These are phyloP conservation scores for Clarireedia hainanense DNA, from an alignment of 2,329 filamentous ascomycete genomes.

Conservation along the genomic window DNA sequence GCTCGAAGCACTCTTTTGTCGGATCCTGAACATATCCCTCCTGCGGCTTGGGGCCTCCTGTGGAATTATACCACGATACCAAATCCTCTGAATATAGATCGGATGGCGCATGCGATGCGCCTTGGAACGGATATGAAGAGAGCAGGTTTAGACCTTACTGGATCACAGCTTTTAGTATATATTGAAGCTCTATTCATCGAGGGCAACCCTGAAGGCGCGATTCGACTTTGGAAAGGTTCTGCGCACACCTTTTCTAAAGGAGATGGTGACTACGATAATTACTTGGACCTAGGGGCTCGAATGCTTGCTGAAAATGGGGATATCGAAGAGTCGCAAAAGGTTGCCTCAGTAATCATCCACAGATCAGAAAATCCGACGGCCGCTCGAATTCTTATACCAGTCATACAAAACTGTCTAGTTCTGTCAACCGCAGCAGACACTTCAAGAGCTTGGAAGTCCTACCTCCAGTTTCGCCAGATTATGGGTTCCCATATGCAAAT, in stretches of 20 bases:
- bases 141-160: conserved; percentile 46
- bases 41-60: conserved; percentile 53
- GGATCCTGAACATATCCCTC: conserved; percentile 48
- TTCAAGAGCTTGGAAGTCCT: conserved; percentile 58
- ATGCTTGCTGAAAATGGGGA: conserved; percentile 54
- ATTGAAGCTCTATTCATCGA: conserved; percentile 61
- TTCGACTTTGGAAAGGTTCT: conserved; percentile 31
- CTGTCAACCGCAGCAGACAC: conserved; percentile 41
- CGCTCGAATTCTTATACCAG: conserved; percentile 52
- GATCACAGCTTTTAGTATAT: conserved; percentile 54
- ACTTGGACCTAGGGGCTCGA: conserved; percentile 58
- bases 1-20: conserved; percentile 38
- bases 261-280: conserved; percentile 35
- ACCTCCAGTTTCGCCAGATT: conserved; percentile 54
- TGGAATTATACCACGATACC: conserved; percentile 51
- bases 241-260: conserved; percentile 18
- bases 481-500: conserved; percentile 56
- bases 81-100: conserved; percentile 42
- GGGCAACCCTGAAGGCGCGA: conserved; percentile 41
- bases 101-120: conserved; percentile 51
- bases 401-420: conserved; percentile 55
- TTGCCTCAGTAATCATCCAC: conserved; percentile 46
- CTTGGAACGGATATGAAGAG: conserved; percentile 60
- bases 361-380: conserved; percentile 36
- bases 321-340: conserved; percentile 48